Base-by-base conservation (phyloP, 805 yeast species). In the Spathaspora boniae region DNA sequence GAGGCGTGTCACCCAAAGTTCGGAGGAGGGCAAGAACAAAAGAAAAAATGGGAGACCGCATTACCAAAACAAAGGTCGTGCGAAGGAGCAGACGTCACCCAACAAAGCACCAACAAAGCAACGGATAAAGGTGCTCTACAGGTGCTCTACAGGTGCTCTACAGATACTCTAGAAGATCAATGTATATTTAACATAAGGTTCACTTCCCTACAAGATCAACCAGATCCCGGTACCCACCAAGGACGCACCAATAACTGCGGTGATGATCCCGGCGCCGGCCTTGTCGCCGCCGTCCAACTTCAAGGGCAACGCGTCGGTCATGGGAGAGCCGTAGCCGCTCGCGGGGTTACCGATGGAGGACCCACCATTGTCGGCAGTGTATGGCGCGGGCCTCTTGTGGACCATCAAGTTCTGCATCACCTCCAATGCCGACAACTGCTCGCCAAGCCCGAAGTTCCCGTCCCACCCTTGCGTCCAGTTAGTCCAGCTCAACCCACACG, bases 181-280 rank as follows among this genome's bases (percentile, higher is more conserved):
- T 22, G 25, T 22, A 22, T 22, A 11, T 22, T 11, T 22, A 22
- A 22, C 25, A 27, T 16, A 9, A 27, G 25, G 61, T 29, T 62
- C 34, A 19, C 12, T 26, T 6, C 6, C 29, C 36, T 35, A 48
- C 18, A 53, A 33, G 11, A 72, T 50, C 38, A 72, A 56, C 78
- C 78, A 72, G 6, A 69, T 50, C 18, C 66, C 63, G 27, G 69
- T 49, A 5, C 68, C 68, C 14, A 73, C 50, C 17, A 73, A 50
- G 0, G 70, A 58, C 12, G 59, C 56, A 26, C 79, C 80, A 36
- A 77, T 49, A 5, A 86, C 58, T 0, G 89, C 94, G 0, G 98
- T 91, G 28, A 86, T 58, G 16, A 89, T 66, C 31, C 94, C 95
- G 1, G 97, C 96, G 33, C 98, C 98, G 2, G 87, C 96, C 48